Evolutionary conservation across 441 rosid genomes (phyloP), one percentile per base, ranked within the genome.

Genomic region (Pelargonium myrrhifolium): DNA sequence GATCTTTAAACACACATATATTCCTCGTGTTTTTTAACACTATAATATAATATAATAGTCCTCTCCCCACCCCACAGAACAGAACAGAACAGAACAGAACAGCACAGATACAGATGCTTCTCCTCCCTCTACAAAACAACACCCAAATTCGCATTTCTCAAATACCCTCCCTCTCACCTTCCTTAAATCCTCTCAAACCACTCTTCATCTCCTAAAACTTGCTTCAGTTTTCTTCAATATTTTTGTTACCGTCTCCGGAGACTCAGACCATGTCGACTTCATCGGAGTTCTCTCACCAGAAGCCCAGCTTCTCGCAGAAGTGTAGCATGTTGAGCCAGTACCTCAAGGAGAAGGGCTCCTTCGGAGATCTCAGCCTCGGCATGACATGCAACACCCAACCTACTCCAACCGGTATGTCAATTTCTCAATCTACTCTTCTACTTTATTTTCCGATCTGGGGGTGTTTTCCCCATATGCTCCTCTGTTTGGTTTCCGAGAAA

Each of bases 281-380:
- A 53, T 65, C 78, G 71, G 86, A 77, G 42, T 74, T 72, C 14
- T 22, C 64, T 65, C 67, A 58, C 1, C 69, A 31, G 69, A 82
- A 66, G 67, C 45, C 49, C 6, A 87, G 83, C 71, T 89, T 92
- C 74, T 77, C 85, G 0, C 88, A 78, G 49, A 43, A 43, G 49
- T 43, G 49, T 43, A 8, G 12, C 66, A 65, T 84, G 70, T 78
- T 90, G 75, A 88, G 93, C 74, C 96, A 85, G 77, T 90, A 85
- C 79, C 65, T 90, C 68, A 90, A 87, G 74, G 88, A 80, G 83
- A 83, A 77, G 17, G 90, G 98, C 49, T 79, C 80, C 62, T 83
- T 90, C 21, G 92, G 93, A 68, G 96, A 88, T 83, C 93, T 90
- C 15, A 73, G 70, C 65, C 85, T 87, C 17, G 89, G 84, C 18